Conservation (phyloP, 345 rosid species). For the Eucalyptus cloeziana region DNA sequence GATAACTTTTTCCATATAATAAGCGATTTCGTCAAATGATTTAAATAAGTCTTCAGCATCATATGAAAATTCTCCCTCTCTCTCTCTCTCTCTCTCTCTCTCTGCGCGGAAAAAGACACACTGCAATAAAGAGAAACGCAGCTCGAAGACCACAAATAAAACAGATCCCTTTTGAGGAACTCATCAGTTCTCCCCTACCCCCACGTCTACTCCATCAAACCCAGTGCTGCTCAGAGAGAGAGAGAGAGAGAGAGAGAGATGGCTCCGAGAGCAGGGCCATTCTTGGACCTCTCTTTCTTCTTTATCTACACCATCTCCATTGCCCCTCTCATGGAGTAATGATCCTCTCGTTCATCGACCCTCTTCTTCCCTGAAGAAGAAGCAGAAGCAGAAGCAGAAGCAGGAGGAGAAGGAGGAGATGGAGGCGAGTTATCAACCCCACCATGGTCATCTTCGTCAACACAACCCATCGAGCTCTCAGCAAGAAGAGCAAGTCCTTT, state of each 20-base stretch:
- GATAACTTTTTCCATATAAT: background rate
- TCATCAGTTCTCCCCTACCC: background rate
- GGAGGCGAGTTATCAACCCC: background rate
- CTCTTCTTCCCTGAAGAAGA: background rate
- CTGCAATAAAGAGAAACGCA: background rate
- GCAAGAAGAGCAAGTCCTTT: background rate
- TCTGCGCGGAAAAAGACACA: background rate
- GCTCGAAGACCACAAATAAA: background rate
- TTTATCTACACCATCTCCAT: background rate
- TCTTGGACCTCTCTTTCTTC: background rate
- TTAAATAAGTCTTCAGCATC: background rate
- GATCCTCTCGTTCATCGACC: background rate
- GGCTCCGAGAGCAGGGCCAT: background rate
- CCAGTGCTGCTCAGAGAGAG: background rate
- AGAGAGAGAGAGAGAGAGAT: background rate
- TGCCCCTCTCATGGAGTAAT: background rate
- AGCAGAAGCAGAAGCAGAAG: background rate
- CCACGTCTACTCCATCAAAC: background rate
- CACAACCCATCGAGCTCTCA: background rate
- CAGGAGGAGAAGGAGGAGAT: background rate
- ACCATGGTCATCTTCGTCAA: background rate
- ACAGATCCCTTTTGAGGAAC: background rate
- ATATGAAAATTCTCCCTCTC: background rate
- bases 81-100: background rate
- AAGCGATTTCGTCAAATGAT: background rate